Evolutionary conservation across 2,329 filamentous ascomycete genomes (phyloP), one percentile per base, ranked within the genome.

Genomic region (Zasmidium citrigriseum): DNA sequence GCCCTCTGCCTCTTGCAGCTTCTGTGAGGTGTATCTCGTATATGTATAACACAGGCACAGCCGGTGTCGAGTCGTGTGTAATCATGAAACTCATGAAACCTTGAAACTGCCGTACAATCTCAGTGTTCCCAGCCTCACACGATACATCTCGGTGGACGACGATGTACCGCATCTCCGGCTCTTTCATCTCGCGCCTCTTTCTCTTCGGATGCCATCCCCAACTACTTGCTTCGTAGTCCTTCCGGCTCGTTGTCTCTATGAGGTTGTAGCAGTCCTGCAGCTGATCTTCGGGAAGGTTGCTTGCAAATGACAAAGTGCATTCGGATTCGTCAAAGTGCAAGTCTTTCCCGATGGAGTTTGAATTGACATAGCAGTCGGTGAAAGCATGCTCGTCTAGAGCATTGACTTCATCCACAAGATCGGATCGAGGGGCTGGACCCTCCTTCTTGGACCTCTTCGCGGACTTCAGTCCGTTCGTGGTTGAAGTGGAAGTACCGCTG

Each of bases 1-100:
- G 75, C 0, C 89, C 88, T 14, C 72, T 84, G 76, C 86, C 81
- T 64, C 84, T 82, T 3, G 89, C 70, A 1, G 77, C 73, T 1
- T 79, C 74, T 38, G 78, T 73, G 2, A 93, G 80, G 68, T 93
- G 89, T 34, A 93, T 85, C 74, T 93, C 89, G 71, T 92, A 93
- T 72, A 89, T 87, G 72, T 92, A 93, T 20, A 91, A 70, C 1
- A 92, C 89, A 0, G 86, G 79, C 58, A 84, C 76, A 1, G 81
- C 80, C n/a, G 71, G 70, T n/a, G 69, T 51, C 49, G 86, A 84
- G 69, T 90, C 87, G 68, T 83, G 83, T 1, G 86, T 88, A n/a
- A 88, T 82, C 86, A 89, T 87, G 67, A 90, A 78, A n/a, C 86
- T 89, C 0, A 83, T 78, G 64, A 90, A 75, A 1, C 68, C 73